A percentile compares a stretch with the other conserved stretches of the same genome.
These are phyloP conservation scores for Dioszegia crocea DNA, from an alignment of 768 basidiomycete genomes.

Conservation along the genomic window DNA sequence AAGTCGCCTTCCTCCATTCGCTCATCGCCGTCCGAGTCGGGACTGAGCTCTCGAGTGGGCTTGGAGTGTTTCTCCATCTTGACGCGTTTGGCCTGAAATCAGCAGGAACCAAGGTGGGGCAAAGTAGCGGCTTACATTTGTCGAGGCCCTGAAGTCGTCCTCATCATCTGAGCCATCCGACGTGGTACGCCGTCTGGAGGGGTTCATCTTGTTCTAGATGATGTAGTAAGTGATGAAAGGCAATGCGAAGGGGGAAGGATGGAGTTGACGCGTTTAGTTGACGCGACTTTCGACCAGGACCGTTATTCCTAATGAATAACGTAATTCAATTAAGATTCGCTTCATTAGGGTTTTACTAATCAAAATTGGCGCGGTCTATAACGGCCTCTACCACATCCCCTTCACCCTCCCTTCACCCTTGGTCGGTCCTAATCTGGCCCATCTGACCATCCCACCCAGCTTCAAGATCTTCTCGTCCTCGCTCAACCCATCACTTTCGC, in stretches of 20 bases:
- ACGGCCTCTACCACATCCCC: constrained; percentile 44
- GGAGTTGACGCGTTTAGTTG: neutral
- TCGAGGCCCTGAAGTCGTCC: neutral
- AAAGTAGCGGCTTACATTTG: neutral
- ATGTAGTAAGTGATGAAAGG: neutral
- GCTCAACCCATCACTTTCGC: no score
- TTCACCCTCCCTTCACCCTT: constrained; percentile 41
- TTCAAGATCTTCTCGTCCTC: no score
- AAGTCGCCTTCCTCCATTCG: neutral
- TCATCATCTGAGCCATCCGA: constrained; percentile 1
- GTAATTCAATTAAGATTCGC: no score
- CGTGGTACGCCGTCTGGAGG: neutral
- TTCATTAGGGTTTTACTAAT: no score
- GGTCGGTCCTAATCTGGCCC: constrained; percentile 24
- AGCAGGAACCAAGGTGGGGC: neutral
- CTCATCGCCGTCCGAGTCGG: neutral
- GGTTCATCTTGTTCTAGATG: neutral
- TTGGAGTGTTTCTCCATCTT: neutral
- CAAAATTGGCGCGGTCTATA: no score
- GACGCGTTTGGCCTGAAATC: constrained; percentile 4
- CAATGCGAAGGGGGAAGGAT: neutral
- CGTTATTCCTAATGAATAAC: neutral
- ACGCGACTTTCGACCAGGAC: neutral
- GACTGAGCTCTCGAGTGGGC: neutral
- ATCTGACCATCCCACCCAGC: constrained; percentile 19